Conservation (phyloP, 352 stramenopile species). For the Globisporangium acanthophoron region DNA sequence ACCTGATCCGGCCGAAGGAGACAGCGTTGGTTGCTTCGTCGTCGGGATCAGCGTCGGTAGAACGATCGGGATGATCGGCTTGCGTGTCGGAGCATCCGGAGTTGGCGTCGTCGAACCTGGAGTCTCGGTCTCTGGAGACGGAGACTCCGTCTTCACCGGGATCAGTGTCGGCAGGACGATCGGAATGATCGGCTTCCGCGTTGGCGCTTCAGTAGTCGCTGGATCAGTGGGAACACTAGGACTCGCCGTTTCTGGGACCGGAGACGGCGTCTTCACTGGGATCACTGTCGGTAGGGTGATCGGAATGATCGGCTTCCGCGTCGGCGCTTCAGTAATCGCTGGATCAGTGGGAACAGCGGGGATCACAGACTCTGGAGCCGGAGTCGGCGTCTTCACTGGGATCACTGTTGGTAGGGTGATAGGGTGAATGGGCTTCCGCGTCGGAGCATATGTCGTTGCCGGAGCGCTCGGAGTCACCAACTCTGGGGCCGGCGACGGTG, state of each 20-base stretch:
- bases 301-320: background rate
- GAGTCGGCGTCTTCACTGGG: background rate
- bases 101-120: background rate
- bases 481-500: background rate
- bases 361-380: background rate
- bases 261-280: background rate
- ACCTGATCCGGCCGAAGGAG: too few species aligned
- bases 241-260: background rate
- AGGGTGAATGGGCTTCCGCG: background rate
- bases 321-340: too few species aligned
- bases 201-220: background rate
- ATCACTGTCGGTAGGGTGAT: background rate
- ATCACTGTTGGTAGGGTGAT: background rate
- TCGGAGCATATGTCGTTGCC: background rate
- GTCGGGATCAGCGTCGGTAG: too few species aligned
- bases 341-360: too few species aligned
- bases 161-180: too few species aligned
- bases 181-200: slow-evolving; percentile 2
- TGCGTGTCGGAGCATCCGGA: background rate
- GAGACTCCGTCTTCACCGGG: background rate
- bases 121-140: background rate
- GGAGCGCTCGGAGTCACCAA: background rate
- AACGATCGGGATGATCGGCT: background rate
- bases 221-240: background rate
- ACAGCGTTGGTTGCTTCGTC: background rate